phyloP scores from a whole-genome alignment of 495 filamentous ascomycete genomes.

The Trichoderma reesei region DNA sequence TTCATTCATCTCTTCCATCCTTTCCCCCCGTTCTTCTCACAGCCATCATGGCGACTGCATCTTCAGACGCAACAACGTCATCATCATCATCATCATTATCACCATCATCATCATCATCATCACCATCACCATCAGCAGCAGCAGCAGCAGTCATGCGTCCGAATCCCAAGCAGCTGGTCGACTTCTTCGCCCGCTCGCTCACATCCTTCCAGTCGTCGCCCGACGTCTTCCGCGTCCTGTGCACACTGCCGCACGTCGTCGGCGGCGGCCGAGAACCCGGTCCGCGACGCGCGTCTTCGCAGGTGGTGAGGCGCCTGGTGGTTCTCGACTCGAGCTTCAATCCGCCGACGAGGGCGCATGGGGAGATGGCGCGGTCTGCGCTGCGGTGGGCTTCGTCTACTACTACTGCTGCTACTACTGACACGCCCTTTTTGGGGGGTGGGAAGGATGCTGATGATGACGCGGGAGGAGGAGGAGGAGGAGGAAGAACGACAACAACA shows the following conservation, averaged over 20 bases:
- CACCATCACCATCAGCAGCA: no score
- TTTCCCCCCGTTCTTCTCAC: not conserved
- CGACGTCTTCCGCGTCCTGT: conserved; percentile 49
- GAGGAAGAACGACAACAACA: no score
- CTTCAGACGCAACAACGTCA: no score
- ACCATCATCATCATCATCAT: no score
- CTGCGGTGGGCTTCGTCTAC: conserved; percentile 27
- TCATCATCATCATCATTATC: no score
- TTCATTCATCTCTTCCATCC: not conserved
- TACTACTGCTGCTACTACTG: no score
- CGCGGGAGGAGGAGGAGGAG: no score
- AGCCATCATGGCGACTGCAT: not conserved
- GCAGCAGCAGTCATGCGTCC: not conserved
- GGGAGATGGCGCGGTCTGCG: conserved; percentile 62
- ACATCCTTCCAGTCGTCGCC: conserved; percentile 47
- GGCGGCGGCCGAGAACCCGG: conserved; percentile 13
- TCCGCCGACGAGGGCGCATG: conserved; percentile 78
- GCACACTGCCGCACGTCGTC: conserved; percentile 36
- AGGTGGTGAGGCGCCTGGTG: conserved; percentile 40
- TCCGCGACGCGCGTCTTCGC: conserved; percentile 17
- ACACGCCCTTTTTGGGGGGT: no score
- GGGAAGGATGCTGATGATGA: no score
- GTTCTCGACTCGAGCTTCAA: conserved; percentile 96
- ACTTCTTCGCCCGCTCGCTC: conserved; percentile 41
- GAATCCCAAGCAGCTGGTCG: conserved; percentile 15